Percentiles rank a stretch among this genome's conserved stretches.
Conservation (phyloP, 2,329 filamentous ascomycete genomes). For the Pseudocercospora eumusae region DNA sequence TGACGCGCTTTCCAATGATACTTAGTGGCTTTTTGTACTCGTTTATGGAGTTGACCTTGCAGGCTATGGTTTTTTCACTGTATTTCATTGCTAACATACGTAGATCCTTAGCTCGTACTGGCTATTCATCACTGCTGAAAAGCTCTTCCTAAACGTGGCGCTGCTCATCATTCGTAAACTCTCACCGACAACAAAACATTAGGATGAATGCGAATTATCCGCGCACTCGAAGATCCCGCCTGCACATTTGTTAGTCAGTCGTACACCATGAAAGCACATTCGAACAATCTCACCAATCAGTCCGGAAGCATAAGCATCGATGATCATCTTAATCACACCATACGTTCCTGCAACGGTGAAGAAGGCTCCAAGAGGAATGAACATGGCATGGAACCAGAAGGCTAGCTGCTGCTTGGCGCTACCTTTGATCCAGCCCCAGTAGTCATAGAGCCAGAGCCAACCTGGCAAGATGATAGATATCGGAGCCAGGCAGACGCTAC, state of each 20-base stretch:
- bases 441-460: constrained; percentile 55
- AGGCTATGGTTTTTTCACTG: no score
- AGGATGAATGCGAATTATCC: constrained; percentile 45
- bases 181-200: background rate
- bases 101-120: no score
- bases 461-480: constrained; percentile 52
- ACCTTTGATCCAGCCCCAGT: constrained; percentile 46
- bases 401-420: constrained; percentile 39
- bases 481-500: constrained; percentile 54
- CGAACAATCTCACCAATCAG: constrained; percentile 41
- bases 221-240: constrained; percentile 50
- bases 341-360: constrained; percentile 53
- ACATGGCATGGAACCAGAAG: constrained; percentile 44
- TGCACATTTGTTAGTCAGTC: constrained; percentile 1
- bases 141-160: no score
- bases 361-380: constrained; percentile 50
- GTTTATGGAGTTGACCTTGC: no score
- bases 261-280: background rate
- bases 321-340: constrained; percentile 54
- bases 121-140: no score
- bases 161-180: background rate
- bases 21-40: no score
- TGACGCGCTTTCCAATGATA: no score
- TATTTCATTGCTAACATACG: no score
- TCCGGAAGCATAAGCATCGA: constrained; percentile 53